Evolutionary conservation across 2,329 filamentous ascomycete genomes (phyloP).

Genomic region (Tolypocladium endophyticum): DNA sequence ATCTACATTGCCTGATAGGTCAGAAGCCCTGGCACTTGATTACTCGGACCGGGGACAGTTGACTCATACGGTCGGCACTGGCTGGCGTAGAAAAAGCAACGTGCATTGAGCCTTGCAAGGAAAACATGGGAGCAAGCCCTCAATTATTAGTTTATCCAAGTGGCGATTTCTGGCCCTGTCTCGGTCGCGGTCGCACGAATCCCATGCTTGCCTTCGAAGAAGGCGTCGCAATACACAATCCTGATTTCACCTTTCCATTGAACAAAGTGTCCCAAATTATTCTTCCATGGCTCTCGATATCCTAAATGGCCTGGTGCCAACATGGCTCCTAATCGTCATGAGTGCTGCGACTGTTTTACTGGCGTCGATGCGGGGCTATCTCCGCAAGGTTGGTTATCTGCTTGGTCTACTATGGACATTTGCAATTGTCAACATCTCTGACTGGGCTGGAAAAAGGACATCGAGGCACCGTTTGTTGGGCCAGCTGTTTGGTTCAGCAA

Average conservation of each 20-base stretch:
- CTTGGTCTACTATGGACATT: not conserved
- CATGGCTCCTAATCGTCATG: not conserved
- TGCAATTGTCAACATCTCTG: not conserved
- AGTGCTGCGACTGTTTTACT: not conserved
- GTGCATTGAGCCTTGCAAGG: not conserved
- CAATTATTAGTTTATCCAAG: too few species aligned
- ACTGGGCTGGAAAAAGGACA: not conserved
- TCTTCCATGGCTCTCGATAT: not conserved
- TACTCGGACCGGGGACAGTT: too few species aligned
- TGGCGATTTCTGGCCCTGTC: too few species aligned
- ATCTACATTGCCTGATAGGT: too few species aligned
- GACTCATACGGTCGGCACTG: too few species aligned
- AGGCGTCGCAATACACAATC: too few species aligned
- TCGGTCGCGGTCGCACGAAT: too few species aligned
- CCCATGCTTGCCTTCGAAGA: too few species aligned
- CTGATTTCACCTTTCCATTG: too few species aligned
- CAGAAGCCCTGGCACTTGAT: too few species aligned
- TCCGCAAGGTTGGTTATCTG: not conserved
- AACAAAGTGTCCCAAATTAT: not conserved
- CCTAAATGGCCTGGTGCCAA: not conserved
- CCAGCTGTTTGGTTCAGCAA: not conserved
- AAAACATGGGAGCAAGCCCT: too few species aligned
- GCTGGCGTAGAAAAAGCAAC: not conserved
- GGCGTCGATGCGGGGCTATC: not conserved
- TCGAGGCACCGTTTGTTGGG: not conserved